phyloP scores from a whole-genome alignment of 2,329 filamentous ascomycete species.

The Sporothrix brasiliensis region DNA sequence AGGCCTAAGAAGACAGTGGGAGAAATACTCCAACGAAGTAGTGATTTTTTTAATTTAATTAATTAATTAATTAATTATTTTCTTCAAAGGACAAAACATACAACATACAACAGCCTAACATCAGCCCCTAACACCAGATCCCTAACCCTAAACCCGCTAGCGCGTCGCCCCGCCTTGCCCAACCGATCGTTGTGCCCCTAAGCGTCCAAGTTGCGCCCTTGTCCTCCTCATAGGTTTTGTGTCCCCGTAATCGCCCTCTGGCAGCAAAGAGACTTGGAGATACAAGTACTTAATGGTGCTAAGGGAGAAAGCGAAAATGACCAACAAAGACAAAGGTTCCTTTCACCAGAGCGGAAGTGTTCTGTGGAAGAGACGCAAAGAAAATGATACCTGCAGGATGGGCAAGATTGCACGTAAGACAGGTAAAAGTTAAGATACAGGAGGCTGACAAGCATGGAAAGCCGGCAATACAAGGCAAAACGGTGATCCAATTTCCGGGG shows the following conservation, averaged over 20 bases:
- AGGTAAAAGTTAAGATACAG: no score
- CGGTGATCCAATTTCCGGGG: conserved; percentile 19
- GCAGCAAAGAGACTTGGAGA: no score
- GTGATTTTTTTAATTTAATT: no score
- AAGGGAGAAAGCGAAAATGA: no score
- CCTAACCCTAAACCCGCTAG: conserved; percentile 21
- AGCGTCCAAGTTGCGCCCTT: background rate
- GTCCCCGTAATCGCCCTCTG: background rate
- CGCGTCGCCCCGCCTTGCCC: conserved; percentile 16
- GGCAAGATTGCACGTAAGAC: background rate
- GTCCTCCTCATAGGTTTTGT: background rate
- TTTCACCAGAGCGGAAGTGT: no score
- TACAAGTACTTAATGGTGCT: no score
- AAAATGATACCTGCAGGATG: no score
- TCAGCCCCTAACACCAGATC: background rate
- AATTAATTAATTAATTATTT: no score
- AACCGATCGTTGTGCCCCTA: background rate
- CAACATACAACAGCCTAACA: background rate
- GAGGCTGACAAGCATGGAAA: background rate
- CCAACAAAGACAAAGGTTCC: no score
- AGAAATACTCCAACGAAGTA: no score
- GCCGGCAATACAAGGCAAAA: conserved; percentile 1
- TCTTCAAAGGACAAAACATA: background rate
- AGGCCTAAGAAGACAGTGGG: no score
- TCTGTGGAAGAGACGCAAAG: background rate